Evolutionary conservation across 768 basidiomycete species (phyloP).

Genomic region (Tricholoma matsutake): DNA sequence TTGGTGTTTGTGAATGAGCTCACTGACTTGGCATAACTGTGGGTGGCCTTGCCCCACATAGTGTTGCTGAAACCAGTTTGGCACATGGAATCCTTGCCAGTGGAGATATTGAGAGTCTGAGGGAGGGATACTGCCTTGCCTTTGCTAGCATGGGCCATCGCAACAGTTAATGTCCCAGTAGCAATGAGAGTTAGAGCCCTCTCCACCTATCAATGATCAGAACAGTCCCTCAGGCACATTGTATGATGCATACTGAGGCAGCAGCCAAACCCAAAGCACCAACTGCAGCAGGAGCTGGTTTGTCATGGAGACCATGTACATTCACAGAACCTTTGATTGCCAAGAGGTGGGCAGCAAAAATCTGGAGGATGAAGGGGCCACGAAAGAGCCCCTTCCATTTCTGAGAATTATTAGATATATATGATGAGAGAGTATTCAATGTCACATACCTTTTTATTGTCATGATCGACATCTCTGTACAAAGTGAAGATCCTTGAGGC

Average conservation of each 20-base stretch:
- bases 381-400: neutral
- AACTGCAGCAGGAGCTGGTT: neutral
- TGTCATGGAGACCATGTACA: neutral
- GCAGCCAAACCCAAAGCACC: neutral
- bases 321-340: neutral
- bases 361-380: neutral
- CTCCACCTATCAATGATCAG: no score
- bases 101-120: no score
- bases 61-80: no score
- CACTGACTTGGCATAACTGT: no score
- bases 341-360: neutral
- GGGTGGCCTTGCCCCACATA: no score
- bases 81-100: no score
- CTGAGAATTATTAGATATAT: neutral
- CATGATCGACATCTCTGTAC: neutral
- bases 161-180: no score
- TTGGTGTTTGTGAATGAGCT: no score
- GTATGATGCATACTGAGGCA: neutral
- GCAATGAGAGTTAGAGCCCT: no score
- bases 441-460: neutral
- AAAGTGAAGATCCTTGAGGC: neutral
- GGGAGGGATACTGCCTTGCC: no score
- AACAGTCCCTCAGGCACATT: neutral
- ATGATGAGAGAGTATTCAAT: neutral
- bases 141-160: no score